phyloP scores from a whole-genome alignment of 129 eudicot species.

The Centrapalus pauciflorus region DNA sequence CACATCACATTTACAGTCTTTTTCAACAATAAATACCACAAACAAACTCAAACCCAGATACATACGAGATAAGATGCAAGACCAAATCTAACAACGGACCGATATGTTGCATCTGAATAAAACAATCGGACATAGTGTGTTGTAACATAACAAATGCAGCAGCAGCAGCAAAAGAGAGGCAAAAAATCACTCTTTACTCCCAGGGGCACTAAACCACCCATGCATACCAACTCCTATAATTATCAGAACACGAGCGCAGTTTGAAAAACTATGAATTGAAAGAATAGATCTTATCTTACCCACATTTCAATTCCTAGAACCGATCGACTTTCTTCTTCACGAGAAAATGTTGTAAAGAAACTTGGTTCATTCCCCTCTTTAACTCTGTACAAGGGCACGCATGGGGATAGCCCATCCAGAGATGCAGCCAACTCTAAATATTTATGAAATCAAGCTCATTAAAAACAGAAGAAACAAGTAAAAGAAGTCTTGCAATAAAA shows the following conservation, averaged over 20 bases:
- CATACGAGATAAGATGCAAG: conserved; percentile 8
- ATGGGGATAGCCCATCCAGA: conserved; percentile 79
- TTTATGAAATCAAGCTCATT: conserved; percentile 48
- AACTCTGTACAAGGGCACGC: conserved; percentile 75
- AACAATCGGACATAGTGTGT: background rate
- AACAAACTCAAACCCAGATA: conserved; percentile 31
- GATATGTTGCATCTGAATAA: background rate
- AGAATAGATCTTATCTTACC: conserved; percentile 15
- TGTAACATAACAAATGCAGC: conserved; percentile 1
- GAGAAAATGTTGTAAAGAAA: conserved; percentile 90
- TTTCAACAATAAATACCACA: conserved; percentile 26
- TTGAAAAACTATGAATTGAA: conserved; percentile 16
- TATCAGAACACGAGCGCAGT: conserved; percentile 15
- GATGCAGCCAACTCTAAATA: conserved; percentile 76
- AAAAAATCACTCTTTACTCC: conserved; percentile 59
- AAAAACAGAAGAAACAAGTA: background rate
- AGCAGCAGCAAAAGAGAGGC: conserved; percentile 32
- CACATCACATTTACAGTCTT: conserved; percentile 31
- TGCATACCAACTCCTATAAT: conserved; percentile 31
- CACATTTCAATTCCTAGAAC: conserved; percentile 36
- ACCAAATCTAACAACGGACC: background rate
- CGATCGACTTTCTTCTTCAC: conserved; percentile 78
- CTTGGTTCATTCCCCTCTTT: conserved; percentile 94
- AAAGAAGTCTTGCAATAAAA: background rate
- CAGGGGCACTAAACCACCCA: conserved; percentile 25